Base-by-base conservation (phyloP, 345 rosid species). In the Eucalyptus curtisii region DNA sequence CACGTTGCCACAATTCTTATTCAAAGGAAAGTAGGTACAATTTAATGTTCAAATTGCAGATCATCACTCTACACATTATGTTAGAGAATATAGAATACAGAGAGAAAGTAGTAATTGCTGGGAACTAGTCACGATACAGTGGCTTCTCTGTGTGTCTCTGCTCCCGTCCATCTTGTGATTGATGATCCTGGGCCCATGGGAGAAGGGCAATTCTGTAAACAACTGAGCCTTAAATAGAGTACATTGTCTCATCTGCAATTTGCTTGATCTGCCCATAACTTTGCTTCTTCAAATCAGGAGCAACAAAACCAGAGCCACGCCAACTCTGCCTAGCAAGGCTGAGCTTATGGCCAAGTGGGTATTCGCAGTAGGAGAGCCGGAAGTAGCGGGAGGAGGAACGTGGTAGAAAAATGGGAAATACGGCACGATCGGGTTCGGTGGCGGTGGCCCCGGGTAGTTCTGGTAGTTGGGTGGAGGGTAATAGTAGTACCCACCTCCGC, bases 361-460 rank as follows among this genome's bases (percentile, higher is more conserved):
- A 50, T 80, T 0, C 19, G 68, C 68, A 48, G 25, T 1, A 37
- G 89, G 5, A 53, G 92, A 88, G 11, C 76, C 86, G 55, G 90
- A 88, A 31, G 13, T 10, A 71, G 93, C 90, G 13, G 95, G 96
- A 15, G 99, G 97, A 37, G 99, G 98, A 84, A 6, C 93, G 90
- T 97, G 91, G 92, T 91, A 97, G 93, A 94, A 98, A 80, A 89
- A 98, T 5, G 99, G 99, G 86, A 98, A 98, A 93, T 97, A 98
- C n/a, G 99, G 99, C 25, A 98, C 99, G 87, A 98, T 96, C 4
- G 99, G 99, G 91, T 98, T 96, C 11, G 99, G 99, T 7, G 99
- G 99, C 7, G 99, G 99, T 10, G 98, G 97, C 2, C 92, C 90
- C 2, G 91, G 94, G 87, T 91, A 95, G 89, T 91, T 91, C 27